Evolutionary conservation across 169 alveolate species (phyloP).

Genomic region (Eimeria zaria): DNA sequence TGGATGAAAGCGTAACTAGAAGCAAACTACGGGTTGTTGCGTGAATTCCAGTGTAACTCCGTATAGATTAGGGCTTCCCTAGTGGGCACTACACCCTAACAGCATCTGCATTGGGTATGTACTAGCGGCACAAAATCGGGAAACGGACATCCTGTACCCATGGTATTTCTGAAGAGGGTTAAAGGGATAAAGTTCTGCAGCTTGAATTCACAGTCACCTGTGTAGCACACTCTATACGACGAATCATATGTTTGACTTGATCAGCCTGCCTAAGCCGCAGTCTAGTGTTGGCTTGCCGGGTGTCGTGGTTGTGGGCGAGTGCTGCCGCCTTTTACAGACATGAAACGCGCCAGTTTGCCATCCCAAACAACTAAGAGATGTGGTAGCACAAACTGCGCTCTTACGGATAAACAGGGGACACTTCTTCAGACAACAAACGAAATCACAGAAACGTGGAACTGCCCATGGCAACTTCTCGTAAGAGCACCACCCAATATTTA

Average conservation of each 20-base stretch:
- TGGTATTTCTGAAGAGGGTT: not conserved
- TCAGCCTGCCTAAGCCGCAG: not conserved
- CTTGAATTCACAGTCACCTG: not conserved
- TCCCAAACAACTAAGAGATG: not conserved
- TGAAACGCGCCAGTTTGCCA: not conserved
- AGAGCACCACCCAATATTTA: not conserved
- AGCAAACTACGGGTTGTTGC: not conserved
- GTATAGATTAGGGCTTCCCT: not conserved
- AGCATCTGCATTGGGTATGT: not conserved
- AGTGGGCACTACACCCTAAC: not conserved
- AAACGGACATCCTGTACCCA: not conserved
- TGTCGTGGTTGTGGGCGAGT: not conserved
- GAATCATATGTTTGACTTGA: not conserved
- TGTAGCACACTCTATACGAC: not conserved
- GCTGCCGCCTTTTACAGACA: not conserved
- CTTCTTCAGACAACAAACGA: not conserved
- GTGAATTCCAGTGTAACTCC: not conserved
- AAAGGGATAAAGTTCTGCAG: not conserved
- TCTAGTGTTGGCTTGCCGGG: not conserved
- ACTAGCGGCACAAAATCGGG: not conserved
- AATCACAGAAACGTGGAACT: not conserved
- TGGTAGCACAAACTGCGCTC: not conserved
- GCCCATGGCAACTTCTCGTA: not conserved
- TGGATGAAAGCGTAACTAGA: not conserved
- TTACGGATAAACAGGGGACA: not conserved